Evolutionary conservation across 139 green algal genomes (phyloP).

Genomic region (Desmodesmus armatus): DNA sequence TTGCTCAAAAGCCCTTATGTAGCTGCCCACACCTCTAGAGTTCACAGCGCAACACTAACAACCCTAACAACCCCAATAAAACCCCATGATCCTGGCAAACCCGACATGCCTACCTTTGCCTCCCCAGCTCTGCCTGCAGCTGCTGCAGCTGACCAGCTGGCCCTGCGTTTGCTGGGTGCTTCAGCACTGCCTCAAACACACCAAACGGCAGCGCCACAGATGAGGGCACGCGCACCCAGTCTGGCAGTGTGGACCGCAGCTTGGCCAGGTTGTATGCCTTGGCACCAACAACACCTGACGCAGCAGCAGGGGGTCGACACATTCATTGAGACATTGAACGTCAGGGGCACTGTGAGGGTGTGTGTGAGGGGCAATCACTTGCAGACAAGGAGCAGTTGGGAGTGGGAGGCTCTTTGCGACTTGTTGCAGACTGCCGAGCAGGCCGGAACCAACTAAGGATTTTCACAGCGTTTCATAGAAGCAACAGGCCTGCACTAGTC

Average conservation of each 20-base stretch:
- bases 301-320: constrained; percentile 44
- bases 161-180: constrained; percentile 54
- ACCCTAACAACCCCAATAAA: neutral
- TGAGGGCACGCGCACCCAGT: neutral
- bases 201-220: constrained; percentile 86
- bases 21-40: neutral
- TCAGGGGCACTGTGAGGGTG: neutral
- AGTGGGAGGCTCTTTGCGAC: no score
- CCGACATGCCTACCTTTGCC: neutral
- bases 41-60: neutral
- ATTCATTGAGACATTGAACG: neutral
- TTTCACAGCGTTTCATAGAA: neutral
- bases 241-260: constrained; percentile 46
- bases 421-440: no score
- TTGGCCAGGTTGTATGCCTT: constrained; percentile 82
- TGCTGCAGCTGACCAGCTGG: constrained; percentile 50
- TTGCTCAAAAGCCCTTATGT: no score
- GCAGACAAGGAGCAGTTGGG: neutral
- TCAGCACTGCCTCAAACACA: constrained; percentile 82
- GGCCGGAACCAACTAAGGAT: neutral
- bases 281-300: constrained; percentile 72
- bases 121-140: constrained; percentile 21
- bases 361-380: neutral
- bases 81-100: neutral
- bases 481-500: no score